phyloP scores from a whole-genome alignment of 1,139 yeast species.

The Yamadazyma blattariae region DNA sequence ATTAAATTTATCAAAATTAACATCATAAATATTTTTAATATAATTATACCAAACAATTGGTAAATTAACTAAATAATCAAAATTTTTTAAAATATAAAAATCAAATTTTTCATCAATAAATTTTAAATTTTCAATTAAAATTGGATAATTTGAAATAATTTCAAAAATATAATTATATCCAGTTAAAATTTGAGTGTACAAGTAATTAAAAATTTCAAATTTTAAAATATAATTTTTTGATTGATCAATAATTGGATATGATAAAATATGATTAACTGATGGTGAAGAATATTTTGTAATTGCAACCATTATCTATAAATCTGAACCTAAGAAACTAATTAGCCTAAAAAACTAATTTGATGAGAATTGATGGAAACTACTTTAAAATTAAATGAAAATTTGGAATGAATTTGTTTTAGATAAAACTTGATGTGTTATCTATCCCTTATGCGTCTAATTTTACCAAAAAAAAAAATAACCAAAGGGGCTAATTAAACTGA shows the following conservation, averaged over 20 bases:
- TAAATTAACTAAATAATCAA: slow-evolving; percentile 15
- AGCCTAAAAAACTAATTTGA: no score
- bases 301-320: background rate
- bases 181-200: slow-evolving; percentile 22
- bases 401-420: no score
- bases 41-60: slow-evolving; percentile 15
- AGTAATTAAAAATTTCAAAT: slow-evolving; percentile 20
- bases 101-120: slow-evolving; percentile 29
- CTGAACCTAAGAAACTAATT: no score
- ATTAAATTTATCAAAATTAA: slow-evolving; percentile 17
- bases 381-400: no score
- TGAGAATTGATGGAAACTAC: no score
- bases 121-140: slow-evolving; percentile 22
- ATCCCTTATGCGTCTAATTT: no score
- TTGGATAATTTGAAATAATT: slow-evolving; percentile 14
- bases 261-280: slow-evolving; percentile 31
- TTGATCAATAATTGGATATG: slow-evolving; percentile 29
- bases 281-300: slow-evolving; percentile 22
- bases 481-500: no score
- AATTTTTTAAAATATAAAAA: slow-evolving; percentile 20
- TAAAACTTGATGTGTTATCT: no score
- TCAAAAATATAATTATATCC: slow-evolving; percentile 8
- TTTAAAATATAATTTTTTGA: slow-evolving; percentile 24
- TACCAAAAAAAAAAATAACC: no score
- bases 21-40: slow-evolving; percentile 6